These are phyloP conservation scores for Schizosaccharomyces cryophilus DNA, from an alignment of 805 yeast genomes.

Conservation along the genomic window DNA sequence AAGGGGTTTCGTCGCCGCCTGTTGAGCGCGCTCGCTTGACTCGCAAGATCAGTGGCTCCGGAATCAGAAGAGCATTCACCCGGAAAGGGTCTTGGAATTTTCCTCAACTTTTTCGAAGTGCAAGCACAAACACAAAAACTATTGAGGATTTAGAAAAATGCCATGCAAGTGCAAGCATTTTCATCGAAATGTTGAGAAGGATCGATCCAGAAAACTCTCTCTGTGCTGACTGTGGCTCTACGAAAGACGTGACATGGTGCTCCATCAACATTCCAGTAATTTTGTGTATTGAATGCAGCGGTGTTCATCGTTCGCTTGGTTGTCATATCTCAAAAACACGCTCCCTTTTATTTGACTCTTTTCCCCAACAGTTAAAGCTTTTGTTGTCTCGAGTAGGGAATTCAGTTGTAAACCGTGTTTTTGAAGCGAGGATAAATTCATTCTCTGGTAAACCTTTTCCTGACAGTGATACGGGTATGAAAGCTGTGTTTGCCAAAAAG, in stretches of 20 bases:
- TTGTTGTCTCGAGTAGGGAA: constrained; percentile 37
- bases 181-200: constrained; percentile 6
- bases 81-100: not conserved
- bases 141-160: not conserved
- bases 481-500: not conserved
- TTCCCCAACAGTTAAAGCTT: constrained; percentile 33
- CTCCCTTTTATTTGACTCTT: constrained; percentile 46
- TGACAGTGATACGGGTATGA: not conserved
- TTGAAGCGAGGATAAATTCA: constrained; percentile 22
- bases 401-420: constrained; percentile 27
- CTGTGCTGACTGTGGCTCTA: constrained; percentile 63
- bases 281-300: constrained; percentile 66
- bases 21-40: not conserved
- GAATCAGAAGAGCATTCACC: not conserved
- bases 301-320: constrained; percentile 71
- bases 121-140: not conserved
- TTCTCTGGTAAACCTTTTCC: not conserved
- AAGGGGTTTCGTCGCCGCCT: not conserved
- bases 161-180: not conserved
- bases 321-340: constrained; percentile 56
- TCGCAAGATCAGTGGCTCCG: not conserved
- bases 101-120: not conserved
- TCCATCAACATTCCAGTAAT: constrained; percentile 49
- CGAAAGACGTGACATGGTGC: constrained; percentile 59
- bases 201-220: constrained; percentile 26